Evolutionary conservation across 139 green algal genomes (phyloP).

Genomic region (Chlorella sp.): DNA sequence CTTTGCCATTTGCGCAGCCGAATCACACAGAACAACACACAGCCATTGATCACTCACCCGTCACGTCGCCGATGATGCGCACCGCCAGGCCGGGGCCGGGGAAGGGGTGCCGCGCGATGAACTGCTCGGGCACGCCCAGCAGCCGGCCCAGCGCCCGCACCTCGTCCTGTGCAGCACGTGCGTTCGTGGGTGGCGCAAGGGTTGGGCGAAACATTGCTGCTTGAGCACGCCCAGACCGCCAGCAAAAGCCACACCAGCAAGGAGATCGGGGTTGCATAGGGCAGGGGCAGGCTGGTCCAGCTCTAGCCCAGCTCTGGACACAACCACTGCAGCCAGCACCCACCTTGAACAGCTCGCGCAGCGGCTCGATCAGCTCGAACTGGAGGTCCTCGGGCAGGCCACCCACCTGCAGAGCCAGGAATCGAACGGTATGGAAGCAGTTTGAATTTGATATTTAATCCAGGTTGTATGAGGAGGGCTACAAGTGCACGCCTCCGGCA

Average conservation of each 20-base stretch:
- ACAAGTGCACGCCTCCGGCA: too few species aligned
- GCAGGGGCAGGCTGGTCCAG: too few species aligned
- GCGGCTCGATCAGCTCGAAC: slow-evolving; percentile 98
- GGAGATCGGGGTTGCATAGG: too few species aligned
- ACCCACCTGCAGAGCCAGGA: slow-evolving; percentile 55
- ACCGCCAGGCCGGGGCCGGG: slow-evolving; percentile 96
- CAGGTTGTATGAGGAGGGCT: too few species aligned
- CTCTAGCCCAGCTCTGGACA: neutral
- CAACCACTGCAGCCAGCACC: neutral
- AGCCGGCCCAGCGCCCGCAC: slow-evolving; percentile 64
- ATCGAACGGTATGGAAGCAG: too few species aligned
- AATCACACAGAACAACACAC: slow-evolving; percentile 56
- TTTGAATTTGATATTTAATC: too few species aligned
- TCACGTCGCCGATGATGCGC: slow-evolving; percentile 96
- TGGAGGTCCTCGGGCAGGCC: slow-evolving; percentile 97
- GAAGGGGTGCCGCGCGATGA: slow-evolving; percentile 98
- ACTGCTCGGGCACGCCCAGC: slow-evolving; percentile 74
- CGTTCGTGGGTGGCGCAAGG: neutral
- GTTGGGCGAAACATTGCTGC: neutral
- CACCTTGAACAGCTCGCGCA: slow-evolving; percentile 98
- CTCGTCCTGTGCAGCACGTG: slow-evolving; percentile 85
- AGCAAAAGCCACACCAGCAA: too few species aligned
- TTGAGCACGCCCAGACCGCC: too few species aligned
- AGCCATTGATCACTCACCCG: slow-evolving; percentile 44
- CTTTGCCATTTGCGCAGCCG: too few species aligned